Evolutionary conservation across 177 flowering plant genomes (phyloP), one percentile per base, ranked within the genome.

Genomic region (Vitis hybrid): DNA sequence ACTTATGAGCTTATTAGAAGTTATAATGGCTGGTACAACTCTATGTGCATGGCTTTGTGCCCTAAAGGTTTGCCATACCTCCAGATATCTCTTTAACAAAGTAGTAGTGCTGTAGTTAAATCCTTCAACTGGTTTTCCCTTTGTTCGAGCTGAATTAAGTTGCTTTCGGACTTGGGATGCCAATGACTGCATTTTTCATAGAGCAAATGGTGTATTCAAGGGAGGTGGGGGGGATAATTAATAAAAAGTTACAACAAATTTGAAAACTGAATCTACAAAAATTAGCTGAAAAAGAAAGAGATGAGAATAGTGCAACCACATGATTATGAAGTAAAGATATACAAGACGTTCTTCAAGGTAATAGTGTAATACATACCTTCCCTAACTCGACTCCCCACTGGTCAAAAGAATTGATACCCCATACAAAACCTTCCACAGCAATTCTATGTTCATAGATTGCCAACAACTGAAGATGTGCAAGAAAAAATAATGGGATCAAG

Each of bases 321-420:
- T 26, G 30, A 26, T 26, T 26, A 26, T 26, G 30, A 26, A 26
- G 30, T 26, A 26, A 26, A 26, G 30, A 26, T 3, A 26, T 26
- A 26, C 30, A 26, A 26, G 30, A 26, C 5, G 30, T 26, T 40
- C 7, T 40, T 40, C 45, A 7, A 40, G 45, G 45, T 40, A 40
- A 40, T 40, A 40, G 45, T 40, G 23, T 49, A 60, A 54, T 6
- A 18, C 72, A 23, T 81, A 93, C 99, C 97, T 95, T 95, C 48
- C 99, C 99, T 56, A 95, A 78, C 81, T 95, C 99, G 15, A 95
- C 98, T 61, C 99, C 99, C 98, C 99, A 95, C 79, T 95, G 98
- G 73, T 95, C 99, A 68, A 95, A 95, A 67, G 99, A 95, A 79
- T 95, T 93, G 81, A 95, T 95, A 5, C 96, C 97, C 99, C 98